Evolutionary conservation across 257 asterid species (phyloP), one percentile per base, ranked within the genome.

Genomic region (Plectranthus barbatus): DNA sequence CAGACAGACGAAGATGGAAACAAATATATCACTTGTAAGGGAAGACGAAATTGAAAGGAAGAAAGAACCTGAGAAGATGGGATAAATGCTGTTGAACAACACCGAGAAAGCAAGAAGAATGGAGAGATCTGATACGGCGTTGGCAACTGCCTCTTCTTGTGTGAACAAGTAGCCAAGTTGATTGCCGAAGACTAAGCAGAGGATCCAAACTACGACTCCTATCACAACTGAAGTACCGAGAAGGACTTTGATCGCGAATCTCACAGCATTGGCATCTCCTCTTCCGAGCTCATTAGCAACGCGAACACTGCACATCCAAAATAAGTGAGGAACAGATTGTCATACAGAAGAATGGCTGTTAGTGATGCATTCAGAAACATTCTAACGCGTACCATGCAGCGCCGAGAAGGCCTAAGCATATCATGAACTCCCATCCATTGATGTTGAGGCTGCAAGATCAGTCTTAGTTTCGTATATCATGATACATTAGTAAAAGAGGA

Each of bases 281-380:
- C 84, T 71, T 53, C 98, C 98, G 1, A 91, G 84, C 71, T 88
- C 98, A 56, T 91, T 91, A 12, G 98, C 94, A 68, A 88, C 78
- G 9, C 98, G 90, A 10, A 86, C 98, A 21, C 98, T 91, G 37
- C 7, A 65, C 39, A 54, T 44, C 39, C n/a, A 50, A 60, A 59
- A 20, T 47, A 20, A 57, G 23, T n/a, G n/a, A n/a, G n/a, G n/a
- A n/a, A n/a, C 12, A 2, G 46, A 46, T 7, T 48, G 23, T 66
- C 2, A n/a, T n/a, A n/a, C n/a, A 40, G 18, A 10, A n/a, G 11
- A 19, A 9, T 8, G 45, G 41, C n/a, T 33, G 34, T 23, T 0
- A 0, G 31, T 31, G 13, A 57, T 17, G 52, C 9, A 18, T 55
- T 31, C 66, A 41, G 7, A 19, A 24, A 37, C 21, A 13, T 46